phyloP scores from a whole-genome alignment of 768 basidiomycete genomes.

The Suillus clintonianus region DNA sequence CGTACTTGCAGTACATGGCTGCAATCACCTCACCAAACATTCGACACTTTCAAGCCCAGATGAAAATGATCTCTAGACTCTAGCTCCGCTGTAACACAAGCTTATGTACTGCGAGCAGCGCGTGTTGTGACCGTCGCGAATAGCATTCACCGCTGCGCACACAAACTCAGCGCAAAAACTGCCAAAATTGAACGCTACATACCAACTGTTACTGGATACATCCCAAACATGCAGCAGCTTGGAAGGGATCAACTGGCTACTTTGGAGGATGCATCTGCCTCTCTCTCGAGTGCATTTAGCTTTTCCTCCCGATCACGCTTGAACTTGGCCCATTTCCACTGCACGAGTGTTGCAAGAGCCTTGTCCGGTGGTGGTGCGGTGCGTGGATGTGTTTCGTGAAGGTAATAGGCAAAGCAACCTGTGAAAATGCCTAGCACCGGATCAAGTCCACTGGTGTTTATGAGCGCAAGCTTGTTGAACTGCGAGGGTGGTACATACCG shows the following conservation, averaged over 20 bases:
- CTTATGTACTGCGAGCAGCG: neutral
- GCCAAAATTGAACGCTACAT: neutral
- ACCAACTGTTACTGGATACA: neutral
- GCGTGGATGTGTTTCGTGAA: constrained; percentile 80
- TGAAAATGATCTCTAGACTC: neutral
- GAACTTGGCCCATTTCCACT: constrained; percentile 67
- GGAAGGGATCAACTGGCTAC: neutral
- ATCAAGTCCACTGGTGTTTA: constrained; percentile 57
- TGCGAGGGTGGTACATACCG: constrained; percentile 22
- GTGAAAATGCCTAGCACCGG: constrained; percentile 77
- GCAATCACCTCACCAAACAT: neutral
- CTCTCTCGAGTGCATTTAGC: constrained; percentile 8
- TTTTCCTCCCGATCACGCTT: constrained; percentile 14
- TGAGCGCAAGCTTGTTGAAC: constrained; percentile 8
- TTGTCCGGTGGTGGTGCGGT: constrained; percentile 60
- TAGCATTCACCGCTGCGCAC: neutral
- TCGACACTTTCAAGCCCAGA: neutral
- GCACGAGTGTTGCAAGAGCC: constrained; percentile 52
- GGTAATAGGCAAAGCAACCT: constrained; percentile 75
- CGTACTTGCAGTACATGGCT: neutral
- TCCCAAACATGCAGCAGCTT: neutral
- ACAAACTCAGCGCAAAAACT: neutral
- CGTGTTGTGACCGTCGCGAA: neutral
- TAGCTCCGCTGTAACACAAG: neutral
- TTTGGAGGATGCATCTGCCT: constrained; percentile 1